Base-by-base conservation (phyloP, 768 basidiomycete genomes). In the Amanita jacksonii region DNA sequence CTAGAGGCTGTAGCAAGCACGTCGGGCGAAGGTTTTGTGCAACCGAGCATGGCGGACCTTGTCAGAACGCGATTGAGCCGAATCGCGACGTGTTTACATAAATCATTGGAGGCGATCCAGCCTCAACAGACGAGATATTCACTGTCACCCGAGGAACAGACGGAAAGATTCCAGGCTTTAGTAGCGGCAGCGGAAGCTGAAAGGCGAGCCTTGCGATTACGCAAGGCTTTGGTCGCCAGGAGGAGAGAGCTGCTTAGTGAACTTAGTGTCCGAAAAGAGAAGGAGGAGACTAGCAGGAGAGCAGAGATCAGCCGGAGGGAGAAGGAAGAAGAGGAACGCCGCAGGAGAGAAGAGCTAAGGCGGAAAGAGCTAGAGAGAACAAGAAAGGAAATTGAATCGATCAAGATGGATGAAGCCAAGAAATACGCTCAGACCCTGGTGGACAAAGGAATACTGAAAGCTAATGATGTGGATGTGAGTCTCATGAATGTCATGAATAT, bases 401-500 rank as follows among this genome's bases (percentile, higher is more conserved):
- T 87, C 42, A 66, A 77, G 48, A 73, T 72, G 25, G 85, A 87
- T 57, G 92, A 97, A 60, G 85, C 88, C 33, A 81, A 81, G 67
- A 88, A 91, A 62, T 80, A 93, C 43, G 90, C 88, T 1, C 79
- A 87, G 61, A 80, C 73, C 37, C 63, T 96, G 44, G 78, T 88
- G 52, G 85, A 82, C 58, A 81, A 82, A 59, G 86, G 85, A 52
- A 77, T 79, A 45, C 59, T 86, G 64, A 73, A 72, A 53, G 51
- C 65, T 9, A 67, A 66, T 41, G 84, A 85, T 52, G 73, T 87
- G 48, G 74, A 79, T 48, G 85, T 84, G 53, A 56, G 78, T 68
- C 31, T 38, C 51, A 12, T 41, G 24, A 38, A 18, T 41, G 46
- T 42, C 41, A 46, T 13, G 51, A 23, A 20, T 48, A 48, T 23